A percentile compares a stretch with the other conserved stretches of the same genome.
Conservation (phyloP, 208 protist species). For the Leishmania arabica region DNA sequence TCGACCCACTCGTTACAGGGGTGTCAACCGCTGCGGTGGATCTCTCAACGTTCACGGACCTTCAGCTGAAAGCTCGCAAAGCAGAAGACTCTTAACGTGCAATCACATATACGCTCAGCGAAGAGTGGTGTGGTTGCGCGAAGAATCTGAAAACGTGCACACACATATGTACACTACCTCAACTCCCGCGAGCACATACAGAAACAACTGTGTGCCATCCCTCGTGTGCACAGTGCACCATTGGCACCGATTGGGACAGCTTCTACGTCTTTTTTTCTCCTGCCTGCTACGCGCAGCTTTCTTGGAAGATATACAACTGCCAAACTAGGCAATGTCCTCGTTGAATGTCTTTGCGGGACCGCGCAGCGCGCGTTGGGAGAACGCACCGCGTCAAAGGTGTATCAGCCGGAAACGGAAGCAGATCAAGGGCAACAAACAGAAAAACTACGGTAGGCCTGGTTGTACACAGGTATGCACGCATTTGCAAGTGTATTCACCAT, state of each 20-base stretch:
- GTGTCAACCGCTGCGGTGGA: slow-evolving; percentile 70
- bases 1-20: slow-evolving; percentile 81
- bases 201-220: neutral
- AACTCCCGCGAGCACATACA: neutral
- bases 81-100: slow-evolving; percentile 31
- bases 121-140: neutral
- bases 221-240: neutral
- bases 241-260: neutral
- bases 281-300: neutral
- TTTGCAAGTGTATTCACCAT: neutral
- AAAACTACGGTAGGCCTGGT: too few species aligned
- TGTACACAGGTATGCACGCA: neutral
- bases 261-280: neutral
- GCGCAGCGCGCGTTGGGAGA: neutral
- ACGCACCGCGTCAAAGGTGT: neutral
- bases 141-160: neutral
- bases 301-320: neutral
- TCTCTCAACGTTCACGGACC: slow-evolving; percentile 66
- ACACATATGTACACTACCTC: neutral
- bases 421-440: neutral
- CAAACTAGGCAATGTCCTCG: neutral
- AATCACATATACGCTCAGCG: neutral
- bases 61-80: slow-evolving; percentile 52
- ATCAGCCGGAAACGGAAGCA: neutral
- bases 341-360: neutral